Evolutionary conservation across 2,329 filamentous ascomycete genomes (phyloP).

Genomic region (Aspergillus sp.): DNA sequence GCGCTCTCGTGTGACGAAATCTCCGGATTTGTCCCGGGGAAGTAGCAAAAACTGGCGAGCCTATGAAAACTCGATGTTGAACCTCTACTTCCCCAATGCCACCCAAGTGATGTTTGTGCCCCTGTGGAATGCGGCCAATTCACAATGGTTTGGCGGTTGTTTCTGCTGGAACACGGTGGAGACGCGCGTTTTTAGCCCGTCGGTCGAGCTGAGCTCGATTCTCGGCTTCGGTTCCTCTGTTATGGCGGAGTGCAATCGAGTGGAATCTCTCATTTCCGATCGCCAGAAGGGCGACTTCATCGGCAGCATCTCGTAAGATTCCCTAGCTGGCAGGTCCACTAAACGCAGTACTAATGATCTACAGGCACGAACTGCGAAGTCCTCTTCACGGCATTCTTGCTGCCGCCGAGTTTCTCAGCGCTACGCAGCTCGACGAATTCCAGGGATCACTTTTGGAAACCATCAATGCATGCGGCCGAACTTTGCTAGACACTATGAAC

Average conservation of each 20-base stretch:
- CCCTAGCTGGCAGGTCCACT: background rate
- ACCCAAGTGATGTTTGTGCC: conserved; percentile 52
- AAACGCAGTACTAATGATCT: background rate
- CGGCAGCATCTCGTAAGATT: conserved; percentile 40
- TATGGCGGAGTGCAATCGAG: conserved; percentile 44
- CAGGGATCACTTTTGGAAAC: conserved; percentile 41
- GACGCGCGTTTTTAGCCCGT: conserved; percentile 36
- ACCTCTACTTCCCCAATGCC: conserved; percentile 48
- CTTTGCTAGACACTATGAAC: conserved; percentile 45
- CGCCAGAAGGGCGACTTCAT: conserved; percentile 47
- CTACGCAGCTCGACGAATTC: conserved; percentile 39
- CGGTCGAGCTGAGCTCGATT: conserved; percentile 41
- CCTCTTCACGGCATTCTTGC: conserved; percentile 45
- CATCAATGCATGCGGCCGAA: conserved; percentile 43
- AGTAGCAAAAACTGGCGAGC: conserved; percentile 30
- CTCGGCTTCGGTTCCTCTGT: conserved; percentile 43
- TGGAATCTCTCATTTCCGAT: conserved; percentile 44
- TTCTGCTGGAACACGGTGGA: conserved; percentile 45
- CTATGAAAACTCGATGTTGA: conserved; percentile 40
- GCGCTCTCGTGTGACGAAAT: conserved; percentile 10
- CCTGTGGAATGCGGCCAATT: conserved; percentile 50
- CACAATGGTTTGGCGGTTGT: conserved; percentile 48
- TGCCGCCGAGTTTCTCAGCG: conserved; percentile 42
- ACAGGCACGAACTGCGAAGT: conserved; percentile 42
- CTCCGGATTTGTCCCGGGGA: conserved; percentile 20